Evolutionary conservation across 1,139 yeast species (phyloP).

Genomic region (Magnusiomyces clavatus): DNA sequence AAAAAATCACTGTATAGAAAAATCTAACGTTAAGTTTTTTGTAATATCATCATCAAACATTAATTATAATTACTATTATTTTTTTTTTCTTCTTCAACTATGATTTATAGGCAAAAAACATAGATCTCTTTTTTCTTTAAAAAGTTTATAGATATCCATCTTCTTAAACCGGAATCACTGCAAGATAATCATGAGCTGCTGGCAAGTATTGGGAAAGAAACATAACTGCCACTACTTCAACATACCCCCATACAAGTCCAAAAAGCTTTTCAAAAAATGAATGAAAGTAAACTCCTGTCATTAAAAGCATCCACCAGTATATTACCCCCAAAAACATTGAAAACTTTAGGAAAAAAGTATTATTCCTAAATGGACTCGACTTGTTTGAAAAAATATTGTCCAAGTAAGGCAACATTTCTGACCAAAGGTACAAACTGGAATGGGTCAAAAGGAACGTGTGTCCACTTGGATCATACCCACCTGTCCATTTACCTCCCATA

Average conservation of each 20-base stretch:
- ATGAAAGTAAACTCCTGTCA: constrained; percentile 83
- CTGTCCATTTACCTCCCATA: constrained; percentile 68
- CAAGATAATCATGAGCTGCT: background rate
- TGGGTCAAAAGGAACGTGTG: constrained; percentile 78
- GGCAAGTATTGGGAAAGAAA: background rate
- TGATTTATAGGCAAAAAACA: background rate
- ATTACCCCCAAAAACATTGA: constrained; percentile 42
- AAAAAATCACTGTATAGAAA: no score
- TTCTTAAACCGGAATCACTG: constrained; percentile 1
- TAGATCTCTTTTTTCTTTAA: no score
- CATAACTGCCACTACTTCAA: constrained; percentile 38
- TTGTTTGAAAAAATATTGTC: background rate
- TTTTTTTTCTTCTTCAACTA: background rate
- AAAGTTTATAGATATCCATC: no score
- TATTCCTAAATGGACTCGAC: constrained; percentile 11
- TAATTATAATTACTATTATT: background rate
- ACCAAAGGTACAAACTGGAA: constrained; percentile 59
- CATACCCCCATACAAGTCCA: constrained; percentile 56
- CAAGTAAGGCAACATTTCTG: constrained; percentile 46
- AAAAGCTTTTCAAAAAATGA: constrained; percentile 63
- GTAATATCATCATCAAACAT: no score
- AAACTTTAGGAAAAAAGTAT: constrained; percentile 27
- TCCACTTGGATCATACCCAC: constrained; percentile 96
- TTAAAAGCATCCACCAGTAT: constrained; percentile 84
- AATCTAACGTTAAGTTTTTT: no score